phyloP scores from a whole-genome alignment of 2,329 filamentous ascomycete genomes.

The Colletotrichum tabaci region DNA sequence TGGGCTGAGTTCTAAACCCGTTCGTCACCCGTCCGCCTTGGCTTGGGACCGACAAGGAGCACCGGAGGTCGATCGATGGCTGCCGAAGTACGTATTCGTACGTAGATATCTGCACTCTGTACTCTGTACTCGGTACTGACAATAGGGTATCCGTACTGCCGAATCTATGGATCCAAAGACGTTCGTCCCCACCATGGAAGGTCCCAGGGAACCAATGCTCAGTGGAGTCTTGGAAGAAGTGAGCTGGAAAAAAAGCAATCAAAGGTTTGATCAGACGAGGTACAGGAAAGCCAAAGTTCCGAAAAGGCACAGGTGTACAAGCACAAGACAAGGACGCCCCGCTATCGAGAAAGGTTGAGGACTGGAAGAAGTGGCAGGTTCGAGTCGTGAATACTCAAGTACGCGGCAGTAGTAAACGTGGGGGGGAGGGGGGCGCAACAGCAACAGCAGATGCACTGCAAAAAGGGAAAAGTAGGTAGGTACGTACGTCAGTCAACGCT shows the following conservation, averaged over 20 bases:
- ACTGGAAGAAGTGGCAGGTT: constrained; percentile 12
- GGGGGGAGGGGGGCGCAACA: not conserved
- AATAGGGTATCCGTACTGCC: too few species aligned
- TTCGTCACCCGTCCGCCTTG: constrained; percentile 35
- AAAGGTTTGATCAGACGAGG: constrained; percentile 25
- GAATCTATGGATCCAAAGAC: constrained; percentile 18
- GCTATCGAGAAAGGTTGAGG: constrained; percentile 15
- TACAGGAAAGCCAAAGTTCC: not conserved
- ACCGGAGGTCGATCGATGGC: constrained; percentile 3
- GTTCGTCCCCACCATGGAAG: not conserved
- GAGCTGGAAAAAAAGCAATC: constrained; percentile 2
- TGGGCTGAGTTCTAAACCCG: constrained; percentile 35
- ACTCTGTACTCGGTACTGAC: too few species aligned
- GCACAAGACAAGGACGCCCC: constrained; percentile 16
- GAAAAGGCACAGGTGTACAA: not conserved
- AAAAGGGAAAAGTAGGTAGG: not conserved
- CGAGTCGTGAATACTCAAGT: constrained; percentile 4
- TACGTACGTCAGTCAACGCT: constrained; percentile 27
- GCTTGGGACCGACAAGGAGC: constrained; percentile 31
- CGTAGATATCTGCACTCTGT: not conserved
- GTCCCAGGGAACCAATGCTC: not conserved
- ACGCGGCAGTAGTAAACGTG: not conserved
- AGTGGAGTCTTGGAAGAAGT: not conserved
- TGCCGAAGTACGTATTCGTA: constrained; percentile 13
- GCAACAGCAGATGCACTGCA: not conserved